Evolutionary conservation across 2,329 filamentous ascomycete genomes (phyloP), one percentile per base, ranked within the genome.

Genomic region (Metarhizium robertsii): DNA sequence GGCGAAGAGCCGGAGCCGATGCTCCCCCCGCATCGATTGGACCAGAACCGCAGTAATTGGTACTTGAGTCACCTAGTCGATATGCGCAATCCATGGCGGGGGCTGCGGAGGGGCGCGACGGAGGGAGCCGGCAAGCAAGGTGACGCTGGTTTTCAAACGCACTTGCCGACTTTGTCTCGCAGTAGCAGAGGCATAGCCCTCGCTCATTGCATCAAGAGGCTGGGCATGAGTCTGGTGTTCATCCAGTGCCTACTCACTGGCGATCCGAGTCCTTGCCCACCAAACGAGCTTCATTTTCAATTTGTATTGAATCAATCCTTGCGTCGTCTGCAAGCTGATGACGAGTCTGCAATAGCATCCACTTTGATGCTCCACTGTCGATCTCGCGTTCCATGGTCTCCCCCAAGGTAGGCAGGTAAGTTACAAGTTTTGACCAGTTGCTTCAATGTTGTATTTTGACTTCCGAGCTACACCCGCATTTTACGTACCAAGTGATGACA

Each of bases 1-100:
- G 47, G 36, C 53, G 34, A 50, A 45, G 34, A 54, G n/a, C 47
- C 38, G 46, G 53, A 50, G 53, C 36, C 53, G 47, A 54, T 50
- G 36, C 14, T 11, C 38, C 38, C 38, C 38, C 32, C 53, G 6
- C 42, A 18, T 6, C 25, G 3, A 25, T 25, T 25, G 25, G 25
- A 25, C 25, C 25, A 25, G 25, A 25, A 25, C 25, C 25, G 25
- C 25, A 25, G 25, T 25, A 25, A 25, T 25, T 25, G 25, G 25
- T 25, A 25, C 25, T 25, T 25, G 4, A 25, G 25, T 3, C 25
- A 25, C 3, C 25, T 25, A 25, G 25, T 25, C 3, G 20, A 25
- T 25, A 25, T 25, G 25, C 25, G 25, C 25, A 34, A 7, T 34
- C 32, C 32, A 11, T 34, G 32, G 25, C 20, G 45, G 45, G 20